A percentile compares a stretch with the other conserved stretches of the same genome.
These are phyloP conservation scores for Colletotrichum trifolii DNA, from an alignment of 2,329 filamentous ascomycete genomes.

Conservation along the genomic window DNA sequence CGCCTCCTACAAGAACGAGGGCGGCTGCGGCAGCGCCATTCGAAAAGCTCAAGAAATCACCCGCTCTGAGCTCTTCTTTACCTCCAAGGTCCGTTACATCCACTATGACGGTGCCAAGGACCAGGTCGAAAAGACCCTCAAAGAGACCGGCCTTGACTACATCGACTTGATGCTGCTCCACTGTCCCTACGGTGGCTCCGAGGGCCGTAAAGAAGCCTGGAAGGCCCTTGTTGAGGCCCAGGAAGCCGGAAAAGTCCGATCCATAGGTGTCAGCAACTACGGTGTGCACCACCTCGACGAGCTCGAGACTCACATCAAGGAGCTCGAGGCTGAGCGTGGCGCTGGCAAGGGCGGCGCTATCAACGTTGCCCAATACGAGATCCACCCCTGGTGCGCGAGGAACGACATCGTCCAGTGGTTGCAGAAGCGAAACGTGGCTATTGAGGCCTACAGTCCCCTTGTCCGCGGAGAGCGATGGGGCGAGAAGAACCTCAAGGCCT, in stretches of 20 bases:
- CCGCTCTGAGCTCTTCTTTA: conserved; percentile 65
- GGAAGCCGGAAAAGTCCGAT: conserved; percentile 69
- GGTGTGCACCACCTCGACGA: conserved; percentile 72
- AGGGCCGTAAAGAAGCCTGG: conserved; percentile 69
- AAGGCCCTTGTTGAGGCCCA: conserved; percentile 71
- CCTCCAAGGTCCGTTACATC: conserved; percentile 60
- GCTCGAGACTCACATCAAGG: conserved; percentile 67
- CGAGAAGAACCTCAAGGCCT: conserved; percentile 70
- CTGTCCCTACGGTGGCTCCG: conserved; percentile 67
- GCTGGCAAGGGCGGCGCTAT: conserved; percentile 77
- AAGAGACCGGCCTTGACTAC: conserved; percentile 71
- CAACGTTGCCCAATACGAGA: conserved; percentile 87
- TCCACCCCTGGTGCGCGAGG: conserved; percentile 90
- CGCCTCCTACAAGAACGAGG: conserved; percentile 63
- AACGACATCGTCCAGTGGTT: conserved; percentile 85
- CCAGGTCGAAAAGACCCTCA: conserved; percentile 72
- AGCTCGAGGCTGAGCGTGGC: conserved; percentile 70
- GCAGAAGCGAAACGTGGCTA: conserved; percentile 67
- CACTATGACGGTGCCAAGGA: conserved; percentile 73
- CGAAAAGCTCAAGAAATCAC: conserved; percentile 51
- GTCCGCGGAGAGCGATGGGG: conserved; percentile 76
- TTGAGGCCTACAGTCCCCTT: conserved; percentile 73
- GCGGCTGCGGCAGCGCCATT: conserved; percentile 58
- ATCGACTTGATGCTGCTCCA: conserved; percentile 75
- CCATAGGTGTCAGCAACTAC: conserved; percentile 74